Base-by-base conservation (phyloP, 2,329 filamentous ascomycete species). In the Microsporum ferrugineum region DNA sequence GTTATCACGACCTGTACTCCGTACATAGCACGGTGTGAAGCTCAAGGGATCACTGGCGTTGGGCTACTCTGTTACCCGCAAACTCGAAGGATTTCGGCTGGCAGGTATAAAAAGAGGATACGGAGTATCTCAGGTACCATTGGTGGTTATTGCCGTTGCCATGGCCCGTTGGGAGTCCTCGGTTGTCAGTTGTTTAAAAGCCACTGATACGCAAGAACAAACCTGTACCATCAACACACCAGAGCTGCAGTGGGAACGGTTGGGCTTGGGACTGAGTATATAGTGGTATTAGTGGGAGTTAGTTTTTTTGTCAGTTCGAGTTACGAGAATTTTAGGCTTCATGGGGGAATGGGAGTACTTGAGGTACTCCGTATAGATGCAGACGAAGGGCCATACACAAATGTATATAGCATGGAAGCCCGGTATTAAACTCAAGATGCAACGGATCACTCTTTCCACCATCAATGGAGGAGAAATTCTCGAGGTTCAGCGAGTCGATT, bases 281-380 rank as follows among this genome's bases (percentile, higher is more conserved):
- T 23, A 23, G 17, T 33, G 29, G 29, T 53, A 53, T 17, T 47
- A 47, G 43, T 47, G 23, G n/a, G 43, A 53, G 49, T 53, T 53
- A 53, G 49, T 14, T 53, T 53, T 31, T 12, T 31, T 31, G 49
- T 23, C 17, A 23, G 31, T n/a, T 53, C 29, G 29, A 7, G 49
- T 53, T 53, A 53, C 49, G 29, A 53, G 49, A 53, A n/a, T 53
- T 53, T 53, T n/a, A 53, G 27, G 29, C 49, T 53, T 34, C 14
- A n/a, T n/a, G 31, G 49, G 33, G 29, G 49, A 53, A 53, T 31
- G 49, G 17, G 33, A 29, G 31, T 53, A 33, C 17, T 23, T 23
- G 17, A 6, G 10, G 39, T 43, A 43, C 39, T 43, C n/a, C n/a
- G 39, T 43, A 43, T 43, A 43, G 12, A 4, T 23, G 17, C 39